phyloP scores from a whole-genome alignment of 371 early-diverging fungal genomes.

The Mortierella sp. region DNA sequence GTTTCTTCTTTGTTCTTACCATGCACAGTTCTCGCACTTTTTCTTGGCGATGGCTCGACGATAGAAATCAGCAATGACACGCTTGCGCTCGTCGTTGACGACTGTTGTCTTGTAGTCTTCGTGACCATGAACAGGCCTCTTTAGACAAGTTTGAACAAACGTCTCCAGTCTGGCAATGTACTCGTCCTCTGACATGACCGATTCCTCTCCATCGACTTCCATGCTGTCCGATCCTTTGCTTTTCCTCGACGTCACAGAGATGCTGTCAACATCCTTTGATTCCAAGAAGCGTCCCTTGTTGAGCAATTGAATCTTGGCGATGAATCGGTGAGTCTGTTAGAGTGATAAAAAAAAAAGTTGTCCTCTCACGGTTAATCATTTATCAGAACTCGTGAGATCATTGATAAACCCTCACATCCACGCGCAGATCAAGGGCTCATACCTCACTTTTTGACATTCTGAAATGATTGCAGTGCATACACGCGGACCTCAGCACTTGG shows the following conservation, averaged over 20 bases:
- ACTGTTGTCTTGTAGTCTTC: conserved; percentile 77
- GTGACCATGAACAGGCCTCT: conserved; percentile 34
- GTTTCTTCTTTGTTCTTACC: conserved; percentile 30
- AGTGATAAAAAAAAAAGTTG: background rate
- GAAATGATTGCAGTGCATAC: conserved; percentile 93
- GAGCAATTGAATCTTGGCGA: conserved; percentile 77
- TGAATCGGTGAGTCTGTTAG: conserved; percentile 58
- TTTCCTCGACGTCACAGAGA: conserved; percentile 56
- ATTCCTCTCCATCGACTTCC: conserved; percentile 62
- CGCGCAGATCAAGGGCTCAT: conserved; percentile 30
- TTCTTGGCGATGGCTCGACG: conserved; percentile 60
- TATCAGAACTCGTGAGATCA: too few species aligned
- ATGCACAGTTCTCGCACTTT: conserved; percentile 85
- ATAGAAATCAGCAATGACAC: conserved; percentile 81
- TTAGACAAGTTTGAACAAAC: conserved; percentile 25
- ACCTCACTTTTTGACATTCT: conserved; percentile 77
- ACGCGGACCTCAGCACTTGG: conserved; percentile 87
- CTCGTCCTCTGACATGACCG: conserved; percentile 60
- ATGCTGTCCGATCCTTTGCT: conserved; percentile 57
- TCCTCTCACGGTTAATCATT: too few species aligned
- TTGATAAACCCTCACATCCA: too few species aligned
- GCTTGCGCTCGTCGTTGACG: conserved; percentile 80
- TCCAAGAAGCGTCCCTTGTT: conserved; percentile 84
- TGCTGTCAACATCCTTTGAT: conserved; percentile 81
- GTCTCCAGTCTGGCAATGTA: conserved; percentile 64